A percentile compares a stretch with the other conserved stretches of the same genome.
Evolutionary conservation across 1,284 basidiomycete genomes (phyloP).

Genomic region (Coniferiporia weirii): DNA sequence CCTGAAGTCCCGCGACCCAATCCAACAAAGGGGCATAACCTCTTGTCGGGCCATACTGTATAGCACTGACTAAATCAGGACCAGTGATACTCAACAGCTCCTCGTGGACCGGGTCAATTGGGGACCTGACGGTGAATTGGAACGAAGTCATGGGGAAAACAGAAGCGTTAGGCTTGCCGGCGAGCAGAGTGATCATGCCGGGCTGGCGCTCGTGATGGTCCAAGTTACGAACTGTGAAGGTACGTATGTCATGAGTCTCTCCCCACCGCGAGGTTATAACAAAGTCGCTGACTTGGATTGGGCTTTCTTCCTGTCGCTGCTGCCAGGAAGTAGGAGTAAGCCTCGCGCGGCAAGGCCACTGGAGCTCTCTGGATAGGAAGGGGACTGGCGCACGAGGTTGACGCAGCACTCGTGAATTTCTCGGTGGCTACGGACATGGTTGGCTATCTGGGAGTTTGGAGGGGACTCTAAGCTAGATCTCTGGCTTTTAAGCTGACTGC

Average conservation of each 20-base stretch:
- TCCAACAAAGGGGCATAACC: constrained; percentile 60
- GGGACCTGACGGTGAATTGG: constrained; percentile 50
- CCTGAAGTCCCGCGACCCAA: constrained; percentile 69
- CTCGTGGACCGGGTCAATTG: constrained; percentile 34
- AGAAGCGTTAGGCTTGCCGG: constrained; percentile 79
- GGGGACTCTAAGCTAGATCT: too few species aligned
- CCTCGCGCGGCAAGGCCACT: too few species aligned
- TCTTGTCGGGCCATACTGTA: constrained; percentile 77
- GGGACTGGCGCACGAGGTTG: too few species aligned
- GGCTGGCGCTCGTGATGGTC: constrained; percentile 76
- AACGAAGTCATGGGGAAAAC: constrained; percentile 87
- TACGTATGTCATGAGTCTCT: not conserved
- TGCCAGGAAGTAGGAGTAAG: too few species aligned
- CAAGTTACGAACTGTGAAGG: constrained; percentile 46
- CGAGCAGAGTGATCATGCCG: constrained; percentile 82
- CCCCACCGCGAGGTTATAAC: constrained; percentile 4
- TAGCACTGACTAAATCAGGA: constrained; percentile 53
- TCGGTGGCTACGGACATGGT: too few species aligned
- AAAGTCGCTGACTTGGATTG: constrained; percentile 47
- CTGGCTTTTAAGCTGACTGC: too few species aligned
- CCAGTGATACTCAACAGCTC: constrained; percentile 46
- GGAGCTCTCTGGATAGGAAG: too few species aligned
- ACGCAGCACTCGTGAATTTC: too few species aligned
- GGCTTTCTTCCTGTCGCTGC: constrained; percentile 35
- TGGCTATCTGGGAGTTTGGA: too few species aligned